Percentiles rank a stretch among this genome's conserved stretches.
Evolutionary conservation across 225 moss, liverwort and hornwort species (phyloP).

Genomic region (Rhytidiadelphus loreus): DNA sequence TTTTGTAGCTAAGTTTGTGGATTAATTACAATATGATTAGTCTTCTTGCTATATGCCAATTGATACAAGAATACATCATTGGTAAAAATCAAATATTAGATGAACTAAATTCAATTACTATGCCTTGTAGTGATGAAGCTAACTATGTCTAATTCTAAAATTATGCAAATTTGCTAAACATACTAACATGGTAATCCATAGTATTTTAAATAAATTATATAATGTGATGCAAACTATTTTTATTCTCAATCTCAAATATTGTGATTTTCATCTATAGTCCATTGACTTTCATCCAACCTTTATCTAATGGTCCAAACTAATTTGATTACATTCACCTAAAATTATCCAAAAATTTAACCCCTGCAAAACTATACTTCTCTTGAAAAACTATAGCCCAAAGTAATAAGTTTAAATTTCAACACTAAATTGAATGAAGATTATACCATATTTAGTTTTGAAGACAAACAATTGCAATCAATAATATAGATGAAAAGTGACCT

Average conservation of each 20-base stretch:
- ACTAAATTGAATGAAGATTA: background rate
- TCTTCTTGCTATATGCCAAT: background rate
- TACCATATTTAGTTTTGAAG: background rate
- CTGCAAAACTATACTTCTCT: background rate
- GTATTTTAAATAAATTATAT: background rate
- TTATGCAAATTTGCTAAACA: rapidly evolving
- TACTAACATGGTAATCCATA: too few species aligned
- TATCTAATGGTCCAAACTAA: background rate
- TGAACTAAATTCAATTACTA: rapidly evolving
- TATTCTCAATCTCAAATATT: background rate
- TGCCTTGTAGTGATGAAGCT: rapidly evolving
- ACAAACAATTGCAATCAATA: background rate
- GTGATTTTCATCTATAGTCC: background rate
- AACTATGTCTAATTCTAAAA: rapidly evolving
- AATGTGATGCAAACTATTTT: background rate
- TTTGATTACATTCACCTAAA: background rate
- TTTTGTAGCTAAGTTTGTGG: background rate
- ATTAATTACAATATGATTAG: background rate
- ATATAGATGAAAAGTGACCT: background rate
- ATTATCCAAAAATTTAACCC: too few species aligned
- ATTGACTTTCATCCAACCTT: background rate
- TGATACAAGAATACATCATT: background rate
- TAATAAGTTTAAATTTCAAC: background rate
- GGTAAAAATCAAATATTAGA: background rate
- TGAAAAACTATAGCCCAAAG: background rate